Base-by-base conservation (phyloP, 805 yeast species). In the Metschnikowia amazonensis region DNA sequence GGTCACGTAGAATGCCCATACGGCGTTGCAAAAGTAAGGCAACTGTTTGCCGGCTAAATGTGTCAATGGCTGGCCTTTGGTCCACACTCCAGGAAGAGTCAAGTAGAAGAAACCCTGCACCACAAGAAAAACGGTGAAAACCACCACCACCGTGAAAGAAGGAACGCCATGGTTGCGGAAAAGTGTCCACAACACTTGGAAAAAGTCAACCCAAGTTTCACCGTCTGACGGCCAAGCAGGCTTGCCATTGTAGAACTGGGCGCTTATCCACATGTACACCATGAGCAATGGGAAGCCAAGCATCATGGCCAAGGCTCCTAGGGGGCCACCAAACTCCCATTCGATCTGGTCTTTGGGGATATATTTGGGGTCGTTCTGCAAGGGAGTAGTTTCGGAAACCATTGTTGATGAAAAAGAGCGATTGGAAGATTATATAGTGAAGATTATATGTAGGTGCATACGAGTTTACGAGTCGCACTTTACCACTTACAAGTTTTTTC, bases 221-320 rank as follows among this genome's bases (percentile, higher is more conserved):
- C 70, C 81, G 3, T 63, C 73, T 0, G 63, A 60, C 3, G 97
- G 97, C 64, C 74, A 67, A 20, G 96, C 89, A 24, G 87, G 75
- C 40, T 70, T 60, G 1, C 96, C 96, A 51, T 71, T 71, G 66
- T 89, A 88, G 64, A 84, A 89, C 50, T 79, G 78, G 42, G 94
- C 92, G 58, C 89, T 77, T 44, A 92, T 82, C 95, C 96, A 92
- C 94, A 94, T 85, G 69, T 94, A 94, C 76, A 84, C 88, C 99
- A 94, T 94, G 60, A 94, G 74, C 38, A 84, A 60, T 6, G 99
- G 99, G 70, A 94, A 94, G 3, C 96, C 95, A 36, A 80, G 62
- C 82, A 92, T 80, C 98, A 94, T 92, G 5, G 90, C 92, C 17
- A 83, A 47, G 40, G 89, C 96, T 46, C 99, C 99, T 5, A 74